Base-by-base conservation (phyloP, 371 early-diverging fungal species). In the Smittium culicis region DNA sequence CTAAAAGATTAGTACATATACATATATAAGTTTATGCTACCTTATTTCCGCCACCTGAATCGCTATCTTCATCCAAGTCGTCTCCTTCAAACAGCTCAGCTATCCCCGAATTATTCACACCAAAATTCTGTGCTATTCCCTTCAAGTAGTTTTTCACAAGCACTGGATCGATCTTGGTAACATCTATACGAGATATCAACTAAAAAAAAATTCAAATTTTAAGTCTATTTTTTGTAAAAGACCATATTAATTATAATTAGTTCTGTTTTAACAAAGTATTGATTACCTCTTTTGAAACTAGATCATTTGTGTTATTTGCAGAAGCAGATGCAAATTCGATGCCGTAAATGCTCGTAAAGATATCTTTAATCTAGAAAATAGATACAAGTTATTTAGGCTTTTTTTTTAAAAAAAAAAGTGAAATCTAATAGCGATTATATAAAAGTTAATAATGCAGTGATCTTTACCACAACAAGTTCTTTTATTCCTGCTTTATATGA, bases 401-500 rank as follows among this genome's bases (percentile, higher is more conserved):
- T n/a, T n/a, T n/a, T n/a, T n/a, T n/a, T n/a, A n/a, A n/a, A n/a
- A n/a, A n/a, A n/a, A n/a, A n/a, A n/a, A n/a, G n/a, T n/a, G n/a
- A n/a, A n/a, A n/a, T n/a, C n/a, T n/a, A n/a, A n/a, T n/a, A n/a
- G n/a, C n/a, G n/a, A n/a, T n/a, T n/a, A n/a, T n/a, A n/a, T n/a
- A n/a, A n/a, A n/a, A n/a, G n/a, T n/a, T n/a, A 45, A 45, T 5
- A 45, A 45, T 45, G 45, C 5, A 20, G 45, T 45, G 45, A 11
- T 45, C 20, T 45, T 45, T 57, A 57, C 57, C 5, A 5, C 35
- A 1, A 74, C 67, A n/a, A 96, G 81, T 72, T 96, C 97, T 70
- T 90, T 87, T 60, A 91, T 88, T 62, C 94, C 91, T 25, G 81
- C 79, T 31, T 94, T 80, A 0, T 91, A 85, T 27, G 94, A 88